Percentiles rank a stretch among this genome's conserved stretches.
These are phyloP conservation scores for Trichoderma simmonsii DNA, from an alignment of 2,329 filamentous ascomycete genomes.

Conservation along the genomic window DNA sequence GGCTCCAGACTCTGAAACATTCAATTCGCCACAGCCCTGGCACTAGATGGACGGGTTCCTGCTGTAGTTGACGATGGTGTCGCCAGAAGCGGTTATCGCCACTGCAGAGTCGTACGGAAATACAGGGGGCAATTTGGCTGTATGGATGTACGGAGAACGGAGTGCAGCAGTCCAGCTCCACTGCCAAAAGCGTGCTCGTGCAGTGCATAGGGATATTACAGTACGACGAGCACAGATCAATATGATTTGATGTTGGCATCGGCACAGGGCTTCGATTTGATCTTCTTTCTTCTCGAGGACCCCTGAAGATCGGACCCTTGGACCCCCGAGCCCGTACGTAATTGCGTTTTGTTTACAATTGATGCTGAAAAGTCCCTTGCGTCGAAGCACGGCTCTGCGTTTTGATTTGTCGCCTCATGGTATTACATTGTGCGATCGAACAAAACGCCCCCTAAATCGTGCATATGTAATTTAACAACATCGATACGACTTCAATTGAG, in stretches of 20 bases:
- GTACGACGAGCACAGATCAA: not conserved
- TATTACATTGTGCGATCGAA: not conserved
- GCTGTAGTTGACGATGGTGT: constrained; percentile 9
- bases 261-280: not conserved
- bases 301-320: not conserved
- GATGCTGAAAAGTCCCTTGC: not conserved
- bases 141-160: not conserved
- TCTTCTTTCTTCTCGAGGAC: not conserved
- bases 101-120: not conserved
- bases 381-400: not conserved
- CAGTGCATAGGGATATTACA: not conserved
- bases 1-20: not conserved
- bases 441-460: not conserved
- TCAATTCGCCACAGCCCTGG: not conserved
- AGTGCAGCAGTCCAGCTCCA: not conserved
- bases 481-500: not conserved
- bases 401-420: not conserved
- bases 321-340: not conserved
- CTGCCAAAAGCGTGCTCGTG: not conserved
- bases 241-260: not conserved
- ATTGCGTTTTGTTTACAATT: not conserved
- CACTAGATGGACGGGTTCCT: constrained; percentile 7
- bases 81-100: constrained; percentile 1
- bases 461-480: not conserved
- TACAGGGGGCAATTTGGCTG: not conserved